Conservation (phyloP, 768 basidiomycete species). For the Ephemerocybe angulata region DNA sequence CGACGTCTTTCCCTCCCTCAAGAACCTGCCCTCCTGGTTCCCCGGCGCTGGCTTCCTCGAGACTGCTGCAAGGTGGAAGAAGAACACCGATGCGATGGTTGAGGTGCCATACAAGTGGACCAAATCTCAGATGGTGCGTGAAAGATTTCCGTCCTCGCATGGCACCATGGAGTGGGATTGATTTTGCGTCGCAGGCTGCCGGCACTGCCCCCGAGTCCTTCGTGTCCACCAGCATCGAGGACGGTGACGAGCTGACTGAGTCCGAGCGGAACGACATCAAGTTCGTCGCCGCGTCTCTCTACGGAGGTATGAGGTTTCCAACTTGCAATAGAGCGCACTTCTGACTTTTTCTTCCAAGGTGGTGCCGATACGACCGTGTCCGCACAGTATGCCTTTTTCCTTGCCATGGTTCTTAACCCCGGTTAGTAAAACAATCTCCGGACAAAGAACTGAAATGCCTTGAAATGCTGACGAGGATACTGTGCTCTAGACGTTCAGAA, state of each 20-base stretch:
- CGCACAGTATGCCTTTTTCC: constrained; percentile 43
- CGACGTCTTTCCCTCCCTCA: constrained; percentile 40
- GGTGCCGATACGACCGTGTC: constrained; percentile 51
- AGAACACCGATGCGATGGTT: constrained; percentile 36
- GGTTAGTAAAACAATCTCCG: constrained; percentile 22
- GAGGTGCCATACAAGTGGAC: constrained; percentile 43
- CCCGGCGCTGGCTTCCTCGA: constrained; percentile 54
- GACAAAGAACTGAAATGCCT: background rate
- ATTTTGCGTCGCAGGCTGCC: constrained; percentile 25
- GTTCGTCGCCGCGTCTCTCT: constrained; percentile 42
- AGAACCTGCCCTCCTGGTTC: constrained; percentile 51
- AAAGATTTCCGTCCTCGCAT: background rate
- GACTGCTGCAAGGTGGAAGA: constrained; percentile 38
- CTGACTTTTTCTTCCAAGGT: constrained; percentile 22
- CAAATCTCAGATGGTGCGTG: constrained; percentile 43
- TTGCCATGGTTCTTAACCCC: constrained; percentile 44
- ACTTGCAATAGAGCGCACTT: background rate
- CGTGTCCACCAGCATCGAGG: constrained; percentile 38
- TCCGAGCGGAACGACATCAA: constrained; percentile 38
- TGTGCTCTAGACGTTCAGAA: constrained; percentile 39
- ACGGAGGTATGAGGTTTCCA: constrained; percentile 27
- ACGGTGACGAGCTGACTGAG: constrained; percentile 27
- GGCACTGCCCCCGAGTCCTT: constrained; percentile 43
- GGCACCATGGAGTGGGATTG: background rate
- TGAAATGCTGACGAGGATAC: too few species aligned